phyloP scores from a whole-genome alignment of 257 asterid species.

The Avicennia marina region DNA sequence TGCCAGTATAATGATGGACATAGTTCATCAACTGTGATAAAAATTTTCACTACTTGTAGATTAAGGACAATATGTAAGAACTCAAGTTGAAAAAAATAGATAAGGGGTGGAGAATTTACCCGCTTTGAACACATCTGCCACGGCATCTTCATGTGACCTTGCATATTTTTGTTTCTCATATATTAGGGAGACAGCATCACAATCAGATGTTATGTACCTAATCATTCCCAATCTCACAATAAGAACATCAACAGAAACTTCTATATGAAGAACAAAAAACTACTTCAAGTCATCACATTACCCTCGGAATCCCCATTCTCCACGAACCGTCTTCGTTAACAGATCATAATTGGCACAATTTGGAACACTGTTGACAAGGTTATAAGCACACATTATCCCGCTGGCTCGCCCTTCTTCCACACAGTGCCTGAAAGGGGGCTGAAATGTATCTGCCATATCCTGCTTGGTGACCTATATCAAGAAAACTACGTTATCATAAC shows the following conservation, averaged over 20 bases:
- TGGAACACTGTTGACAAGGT: constrained; percentile 78
- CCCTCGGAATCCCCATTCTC: constrained; percentile 77
- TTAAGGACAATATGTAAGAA: constrained; percentile 8
- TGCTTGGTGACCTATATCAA: constrained; percentile 56
- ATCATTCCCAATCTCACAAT: neutral
- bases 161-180: constrained; percentile 52
- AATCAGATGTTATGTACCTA: constrained; percentile 85
- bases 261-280: too few species aligned
- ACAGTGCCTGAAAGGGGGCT: constrained; percentile 81
- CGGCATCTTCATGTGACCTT: constrained; percentile 65
- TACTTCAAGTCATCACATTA: constrained; percentile 2
- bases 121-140: constrained; percentile 73
- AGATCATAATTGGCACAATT: constrained; percentile 73
- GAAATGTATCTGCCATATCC: constrained; percentile 86
- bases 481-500: too few species aligned
- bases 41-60: too few species aligned
- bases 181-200: constrained; percentile 66
- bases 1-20: too few species aligned
- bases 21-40: too few species aligned
- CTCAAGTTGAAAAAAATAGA: neutral
- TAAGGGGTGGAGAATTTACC: too few species aligned
- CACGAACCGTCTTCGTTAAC: constrained; percentile 65
- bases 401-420: constrained; percentile 69
- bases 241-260: neutral
- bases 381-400: constrained; percentile 95